Evolutionary conservation across 2,329 filamentous ascomycete species (phyloP), one percentile per base, ranked within the genome.

Genomic region (Neofusicoccum sp.): DNA sequence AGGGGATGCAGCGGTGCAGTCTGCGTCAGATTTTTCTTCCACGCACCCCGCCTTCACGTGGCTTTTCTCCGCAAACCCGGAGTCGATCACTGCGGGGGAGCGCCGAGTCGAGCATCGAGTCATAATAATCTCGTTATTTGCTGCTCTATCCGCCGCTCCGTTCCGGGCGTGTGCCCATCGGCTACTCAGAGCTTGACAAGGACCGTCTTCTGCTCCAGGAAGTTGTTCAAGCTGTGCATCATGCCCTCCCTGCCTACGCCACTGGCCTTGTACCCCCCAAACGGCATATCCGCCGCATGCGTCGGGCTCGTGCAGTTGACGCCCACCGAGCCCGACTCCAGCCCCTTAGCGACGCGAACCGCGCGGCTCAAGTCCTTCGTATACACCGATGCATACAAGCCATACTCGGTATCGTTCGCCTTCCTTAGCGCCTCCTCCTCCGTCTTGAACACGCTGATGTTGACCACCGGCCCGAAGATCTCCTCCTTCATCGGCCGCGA

Each of bases 241-340:
- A 58, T 49, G 1, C 74, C 71, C 63, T 78, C 76, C 34, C 76
- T 69, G 3, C 76, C 75, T 22, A 70, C 67, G 0, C 76, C 77
- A 29, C 68, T 71, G 1, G 69, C 69, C 62, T 79, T 79, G 66
- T 76, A 77, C 0, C 78, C 78, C 41, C 77, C 78, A 65, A 79
- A 79, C 0, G 77, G 76, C 70, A 78, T 75, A 60, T 78, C 76
- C 2, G 65, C 63, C 6, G 64, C 71, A 11, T 64, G 71, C 5
- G 64, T 69, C 8, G 73, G 73, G 47, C 70, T 71, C 4, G 77
- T 78, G 66, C 76, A 78, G 39, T 80, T 80, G 11, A 80, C 71
- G 6, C 73, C 76, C 0, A 79, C 73, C 7, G 71, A 76, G 7
- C 78, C 78, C 37, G 74, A 70, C 65, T 80, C 76, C 22, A 79